phyloP scores from a whole-genome alignment of 805 yeast species.

The Teunomyces panamensis region DNA sequence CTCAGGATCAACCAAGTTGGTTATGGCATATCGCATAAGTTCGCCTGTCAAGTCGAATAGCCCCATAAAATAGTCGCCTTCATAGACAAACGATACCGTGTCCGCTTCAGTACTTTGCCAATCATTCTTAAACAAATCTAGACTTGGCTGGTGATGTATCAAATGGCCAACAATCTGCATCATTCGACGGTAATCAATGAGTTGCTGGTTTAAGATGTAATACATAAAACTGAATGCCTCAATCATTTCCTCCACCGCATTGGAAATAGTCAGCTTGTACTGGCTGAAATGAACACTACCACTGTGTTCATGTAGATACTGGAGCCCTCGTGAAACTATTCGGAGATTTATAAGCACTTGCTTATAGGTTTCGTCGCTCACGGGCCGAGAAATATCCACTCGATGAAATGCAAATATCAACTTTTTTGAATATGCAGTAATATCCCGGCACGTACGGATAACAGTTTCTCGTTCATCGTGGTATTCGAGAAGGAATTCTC shows the following conservation, averaged over 20 bases:
- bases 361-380: neutral
- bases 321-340: slow-evolving; percentile 7
- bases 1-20: slow-evolving; percentile 16
- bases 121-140: neutral
- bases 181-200: slow-evolving; percentile 14
- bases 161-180: neutral
- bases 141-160: neutral
- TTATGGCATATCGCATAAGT: slow-evolving; percentile 37
- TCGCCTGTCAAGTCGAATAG: slow-evolving; percentile 43
- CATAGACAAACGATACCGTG: slow-evolving; percentile 9
- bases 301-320: neutral
- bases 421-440: slow-evolving; percentile 38
- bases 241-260: slow-evolving; percentile 25
- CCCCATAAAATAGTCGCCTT: slow-evolving; percentile 37
- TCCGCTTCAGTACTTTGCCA: neutral
- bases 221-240: slow-evolving; percentile 25
- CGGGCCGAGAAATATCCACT: slow-evolving; percentile 3
- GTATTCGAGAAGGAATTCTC: slow-evolving; percentile 15
- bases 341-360: slow-evolving; percentile 13
- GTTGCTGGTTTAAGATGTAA: slow-evolving; percentile 10
- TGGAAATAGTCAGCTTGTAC: slow-evolving; percentile 19
- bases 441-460: slow-evolving; percentile 34
- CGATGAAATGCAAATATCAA: slow-evolving; percentile 25
- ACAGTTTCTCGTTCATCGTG: slow-evolving; percentile 34
- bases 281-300: slow-evolving; percentile 12